Evolutionary conservation across 331 rosid genomes (phyloP).

Genomic region (Quercus phellos): DNA sequence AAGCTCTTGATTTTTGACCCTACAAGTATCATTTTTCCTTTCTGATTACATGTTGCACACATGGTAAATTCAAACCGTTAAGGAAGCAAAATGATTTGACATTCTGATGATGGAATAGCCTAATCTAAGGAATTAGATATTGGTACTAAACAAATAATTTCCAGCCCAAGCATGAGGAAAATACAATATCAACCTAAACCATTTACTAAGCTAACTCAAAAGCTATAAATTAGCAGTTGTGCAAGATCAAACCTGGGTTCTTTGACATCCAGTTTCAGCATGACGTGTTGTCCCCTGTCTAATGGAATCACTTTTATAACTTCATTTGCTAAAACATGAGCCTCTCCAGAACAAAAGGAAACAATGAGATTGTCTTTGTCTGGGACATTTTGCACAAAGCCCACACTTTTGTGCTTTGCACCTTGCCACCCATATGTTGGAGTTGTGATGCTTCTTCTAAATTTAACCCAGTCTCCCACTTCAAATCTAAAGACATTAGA

Average conservation of each 20-base stretch:
- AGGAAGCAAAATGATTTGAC: neutral
- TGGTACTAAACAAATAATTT: neutral
- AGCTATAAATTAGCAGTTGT: neutral
- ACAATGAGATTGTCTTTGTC: constrained; percentile 71
- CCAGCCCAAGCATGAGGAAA: constrained; percentile 3
- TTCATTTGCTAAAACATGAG: constrained; percentile 67
- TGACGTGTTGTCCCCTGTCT: constrained; percentile 96
- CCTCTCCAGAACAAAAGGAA: constrained; percentile 96
- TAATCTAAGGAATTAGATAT: neutral
- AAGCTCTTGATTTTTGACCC: neutral
- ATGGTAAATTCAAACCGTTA: neutral
- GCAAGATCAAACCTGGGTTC: constrained; percentile 74
- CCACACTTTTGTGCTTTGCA: constrained; percentile 75
- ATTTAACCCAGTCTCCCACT: constrained; percentile 93
- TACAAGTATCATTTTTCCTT: neutral
- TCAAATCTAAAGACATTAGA: constrained; percentile 54
- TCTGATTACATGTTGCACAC: neutral
- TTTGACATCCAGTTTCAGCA: constrained; percentile 74
- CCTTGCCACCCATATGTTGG: constrained; percentile 94
- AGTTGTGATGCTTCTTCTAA: constrained; percentile 63
- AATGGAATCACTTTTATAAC: constrained; percentile 89
- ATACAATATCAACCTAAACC: neutral
- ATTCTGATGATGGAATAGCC: neutral
- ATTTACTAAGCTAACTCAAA: neutral
- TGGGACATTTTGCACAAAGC: constrained; percentile 83